Percentiles rank a stretch among this genome's conserved stretches.
Conservation (phyloP, 208 protist species). For the Leishmania lainsoni region DNA sequence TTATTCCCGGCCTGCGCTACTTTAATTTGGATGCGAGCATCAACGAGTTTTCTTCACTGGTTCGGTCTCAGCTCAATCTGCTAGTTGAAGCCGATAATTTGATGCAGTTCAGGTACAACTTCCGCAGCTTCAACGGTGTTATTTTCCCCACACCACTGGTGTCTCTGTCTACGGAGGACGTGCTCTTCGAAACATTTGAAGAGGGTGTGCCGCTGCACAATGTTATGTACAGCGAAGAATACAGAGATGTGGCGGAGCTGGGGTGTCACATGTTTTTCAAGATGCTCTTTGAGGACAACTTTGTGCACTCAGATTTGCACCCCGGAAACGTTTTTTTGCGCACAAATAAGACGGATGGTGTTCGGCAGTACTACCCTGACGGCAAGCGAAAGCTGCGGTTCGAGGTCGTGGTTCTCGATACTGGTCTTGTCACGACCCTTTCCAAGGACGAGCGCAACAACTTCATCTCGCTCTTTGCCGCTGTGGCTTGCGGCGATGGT, state of each 20-base stretch:
- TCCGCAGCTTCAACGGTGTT: constrained; percentile 64
- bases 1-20: constrained; percentile 66
- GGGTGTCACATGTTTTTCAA: constrained; percentile 94
- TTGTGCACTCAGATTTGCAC: constrained; percentile 95
- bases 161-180: constrained; percentile 54
- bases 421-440: constrained; percentile 90
- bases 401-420: constrained; percentile 89
- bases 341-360: constrained; percentile 40
- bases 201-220: constrained; percentile 74
- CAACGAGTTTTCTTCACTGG: constrained; percentile 76
- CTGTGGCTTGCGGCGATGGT: constrained; percentile 88
- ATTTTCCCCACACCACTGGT: constrained; percentile 84
- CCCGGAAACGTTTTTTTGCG: constrained; percentile 91
- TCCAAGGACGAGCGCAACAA: constrained; percentile 86
- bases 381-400: constrained; percentile 62
- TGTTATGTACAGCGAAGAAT: constrained; percentile 44
- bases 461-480: constrained; percentile 93
- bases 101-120: constrained; percentile 84
- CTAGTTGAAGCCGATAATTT: constrained; percentile 86
- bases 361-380: constrained; percentile 54
- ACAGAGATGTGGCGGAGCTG: constrained; percentile 68
- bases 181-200: constrained; percentile 93
- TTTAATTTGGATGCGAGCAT: constrained; percentile 72
- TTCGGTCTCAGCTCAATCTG: constrained; percentile 89
- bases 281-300: constrained; percentile 96